Evolutionary conservation across 768 basidiomycete genomes (phyloP).

Genomic region (Chalciporus sphaerocephalus): DNA sequence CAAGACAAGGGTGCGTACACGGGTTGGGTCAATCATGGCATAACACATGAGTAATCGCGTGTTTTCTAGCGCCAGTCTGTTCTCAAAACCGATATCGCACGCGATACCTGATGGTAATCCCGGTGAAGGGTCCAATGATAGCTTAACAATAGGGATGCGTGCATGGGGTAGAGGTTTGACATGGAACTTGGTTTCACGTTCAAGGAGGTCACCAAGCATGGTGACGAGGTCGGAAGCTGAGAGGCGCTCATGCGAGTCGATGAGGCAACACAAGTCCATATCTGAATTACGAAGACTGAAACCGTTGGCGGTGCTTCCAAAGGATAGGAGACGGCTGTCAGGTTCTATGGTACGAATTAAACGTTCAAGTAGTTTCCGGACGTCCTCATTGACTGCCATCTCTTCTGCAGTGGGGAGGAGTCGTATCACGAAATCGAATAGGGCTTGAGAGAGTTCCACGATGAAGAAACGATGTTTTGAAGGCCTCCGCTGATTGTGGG

Average conservation of each 20-base stretch:
- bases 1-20: constrained; percentile 89
- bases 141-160: constrained; percentile 97
- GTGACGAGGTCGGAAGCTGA: constrained; percentile 88
- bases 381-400: constrained; percentile 92
- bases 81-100: constrained; percentile 98
- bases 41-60: constrained; percentile 95
- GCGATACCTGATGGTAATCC: constrained; percentile 84
- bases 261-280: constrained; percentile 98
- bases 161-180: constrained; percentile 96
- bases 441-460: constrained; percentile 79
- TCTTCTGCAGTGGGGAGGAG: constrained; percentile 87
- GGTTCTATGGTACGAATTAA: constrained; percentile 95
- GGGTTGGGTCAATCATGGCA: constrained; percentile 92
- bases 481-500: constrained; percentile 35
- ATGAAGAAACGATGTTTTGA: constrained; percentile 61
- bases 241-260: constrained; percentile 78
- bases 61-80: constrained; percentile 94
- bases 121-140: constrained; percentile 84
- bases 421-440: constrained; percentile 92
- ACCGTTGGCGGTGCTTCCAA: constrained; percentile 95
- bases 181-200: constrained; percentile 92
- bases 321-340: constrained; percentile 82
- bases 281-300: constrained; percentile 97
- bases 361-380: constrained; percentile 89
- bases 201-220: constrained; percentile 88